Evolutionary conservation across 2,329 filamentous ascomycete genomes (phyloP).

Genomic region (Triangularia verruculosa): DNA sequence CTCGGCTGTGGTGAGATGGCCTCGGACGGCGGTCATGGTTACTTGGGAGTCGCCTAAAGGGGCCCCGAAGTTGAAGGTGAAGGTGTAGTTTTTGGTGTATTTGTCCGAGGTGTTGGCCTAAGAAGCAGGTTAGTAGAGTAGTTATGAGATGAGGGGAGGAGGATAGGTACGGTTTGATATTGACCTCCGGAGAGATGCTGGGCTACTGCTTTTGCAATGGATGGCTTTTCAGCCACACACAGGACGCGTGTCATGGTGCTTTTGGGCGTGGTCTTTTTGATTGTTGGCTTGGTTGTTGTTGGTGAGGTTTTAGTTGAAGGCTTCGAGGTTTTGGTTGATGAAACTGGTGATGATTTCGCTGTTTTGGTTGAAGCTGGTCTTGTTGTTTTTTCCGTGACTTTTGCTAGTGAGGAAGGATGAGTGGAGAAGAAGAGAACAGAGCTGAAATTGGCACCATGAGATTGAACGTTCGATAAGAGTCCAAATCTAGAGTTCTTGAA

Average conservation of each 20-base stretch:
- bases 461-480: not conserved
- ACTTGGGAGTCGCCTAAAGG: conserved; percentile 80
- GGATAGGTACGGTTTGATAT: conserved; percentile 62
- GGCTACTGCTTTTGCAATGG: conserved; percentile 92
- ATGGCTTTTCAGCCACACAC: conserved; percentile 69
- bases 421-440: conserved; percentile 4
- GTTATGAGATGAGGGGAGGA: conserved; percentile 5
- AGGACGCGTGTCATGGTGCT: conserved; percentile 50
- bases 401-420: not conserved
- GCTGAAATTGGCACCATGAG: conserved; percentile 1
- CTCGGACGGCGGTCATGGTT: conserved; percentile 89
- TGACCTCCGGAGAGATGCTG: conserved; percentile 79
- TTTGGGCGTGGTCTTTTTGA: not conserved
- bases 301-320: not conserved
- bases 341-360: not conserved
- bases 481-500: not conserved
- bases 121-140: not conserved
- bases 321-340: not conserved
- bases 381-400: not conserved
- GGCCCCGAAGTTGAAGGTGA: conserved; percentile 80
- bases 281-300: not conserved
- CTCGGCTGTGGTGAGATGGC: conserved; percentile 79
- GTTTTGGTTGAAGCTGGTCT: not conserved
- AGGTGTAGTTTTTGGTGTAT: conserved; percentile 93
- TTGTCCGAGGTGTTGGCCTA: conserved; percentile 67